phyloP scores from a whole-genome alignment of 129 eudicot genomes.

The Arctium lappa region DNA sequence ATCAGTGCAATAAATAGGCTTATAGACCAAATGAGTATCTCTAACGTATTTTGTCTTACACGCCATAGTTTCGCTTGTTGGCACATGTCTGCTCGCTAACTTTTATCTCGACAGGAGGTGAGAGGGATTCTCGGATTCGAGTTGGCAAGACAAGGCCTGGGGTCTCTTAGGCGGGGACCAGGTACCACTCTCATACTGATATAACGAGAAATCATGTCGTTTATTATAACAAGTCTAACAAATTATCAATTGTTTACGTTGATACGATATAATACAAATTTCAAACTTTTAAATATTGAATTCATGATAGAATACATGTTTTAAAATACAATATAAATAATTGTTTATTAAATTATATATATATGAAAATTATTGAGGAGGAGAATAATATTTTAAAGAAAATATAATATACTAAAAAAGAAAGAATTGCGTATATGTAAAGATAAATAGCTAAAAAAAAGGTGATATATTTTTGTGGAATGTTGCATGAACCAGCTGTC shows the following conservation, averaged over 20 bases:
- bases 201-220: background rate
- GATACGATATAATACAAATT: no score
- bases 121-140: background rate
- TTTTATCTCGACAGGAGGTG: background rate
- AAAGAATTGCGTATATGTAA: background rate
- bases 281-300: background rate
- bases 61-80: no score
- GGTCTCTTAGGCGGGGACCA: background rate
- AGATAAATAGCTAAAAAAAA: background rate
- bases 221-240: background rate
- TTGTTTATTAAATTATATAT: background rate
- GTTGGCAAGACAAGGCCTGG: background rate
- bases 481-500: constrained; percentile 33
- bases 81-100: no score
- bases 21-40: no score
- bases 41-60: no score
- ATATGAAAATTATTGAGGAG: background rate
- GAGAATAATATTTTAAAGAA: background rate
- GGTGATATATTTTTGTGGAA: background rate
- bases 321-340: background rate
- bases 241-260: background rate
- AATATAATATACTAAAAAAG: background rate
- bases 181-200: background rate
- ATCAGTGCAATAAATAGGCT: no score
- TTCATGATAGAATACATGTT: background rate